Evolutionary conservation across 2,329 filamentous ascomycete genomes (phyloP).

Genomic region (Aspergillus glaucus): DNA sequence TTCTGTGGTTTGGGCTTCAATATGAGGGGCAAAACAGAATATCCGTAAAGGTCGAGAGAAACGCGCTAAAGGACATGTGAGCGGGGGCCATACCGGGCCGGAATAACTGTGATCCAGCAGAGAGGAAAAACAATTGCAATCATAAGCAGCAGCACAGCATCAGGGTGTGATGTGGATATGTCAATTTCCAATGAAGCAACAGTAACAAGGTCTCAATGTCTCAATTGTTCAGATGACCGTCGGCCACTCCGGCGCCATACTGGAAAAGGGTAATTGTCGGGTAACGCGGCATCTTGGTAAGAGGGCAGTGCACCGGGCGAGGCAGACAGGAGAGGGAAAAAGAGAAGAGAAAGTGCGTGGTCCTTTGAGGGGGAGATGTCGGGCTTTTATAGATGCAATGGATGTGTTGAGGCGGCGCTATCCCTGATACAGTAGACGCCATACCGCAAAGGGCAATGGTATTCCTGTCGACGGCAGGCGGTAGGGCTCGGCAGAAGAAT

Average conservation of each 20-base stretch:
- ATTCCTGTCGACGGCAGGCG: neutral
- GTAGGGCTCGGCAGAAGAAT: neutral
- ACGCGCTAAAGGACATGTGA: too few species aligned
- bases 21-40: too few species aligned
- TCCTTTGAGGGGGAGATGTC: neutral
- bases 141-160: too few species aligned
- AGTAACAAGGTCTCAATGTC: neutral
- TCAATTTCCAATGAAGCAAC: too few species aligned
- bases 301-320: constrained; percentile 2
- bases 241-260: neutral
- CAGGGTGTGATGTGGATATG: too few species aligned
- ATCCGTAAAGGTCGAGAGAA: too few species aligned
- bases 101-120: too few species aligned
- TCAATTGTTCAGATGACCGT: neutral
- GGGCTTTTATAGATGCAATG: neutral
- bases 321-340: neutral
- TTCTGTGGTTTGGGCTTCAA: too few species aligned
- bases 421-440: neutral
- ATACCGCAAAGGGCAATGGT: neutral
- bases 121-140: too few species aligned
- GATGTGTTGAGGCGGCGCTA: neutral
- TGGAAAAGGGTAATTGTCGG: constrained; percentile 1
- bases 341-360: neutral
- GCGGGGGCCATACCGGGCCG: too few species aligned
- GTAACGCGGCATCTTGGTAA: constrained; percentile 3